Conservation (phyloP, 78 protist genomes). For the Dictyostelium purpureum region DNA sequence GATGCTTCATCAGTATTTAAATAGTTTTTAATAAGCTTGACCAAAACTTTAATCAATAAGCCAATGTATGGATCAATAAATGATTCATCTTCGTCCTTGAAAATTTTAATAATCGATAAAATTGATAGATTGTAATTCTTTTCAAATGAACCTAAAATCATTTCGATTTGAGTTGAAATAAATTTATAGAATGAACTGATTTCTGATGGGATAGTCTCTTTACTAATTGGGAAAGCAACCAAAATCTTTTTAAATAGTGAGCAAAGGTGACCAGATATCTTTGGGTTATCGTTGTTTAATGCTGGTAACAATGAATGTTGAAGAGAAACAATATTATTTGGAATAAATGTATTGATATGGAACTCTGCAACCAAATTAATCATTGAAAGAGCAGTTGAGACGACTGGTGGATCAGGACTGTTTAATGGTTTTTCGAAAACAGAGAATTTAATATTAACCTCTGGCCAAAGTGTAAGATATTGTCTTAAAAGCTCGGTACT, state of each 20-base stretch:
- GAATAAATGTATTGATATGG: conserved; percentile 16
- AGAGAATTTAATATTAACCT: conserved; percentile 66
- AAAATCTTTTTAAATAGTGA: conserved; percentile 14
- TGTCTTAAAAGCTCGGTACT: conserved; percentile 39
- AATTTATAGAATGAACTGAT: conserved; percentile 6
- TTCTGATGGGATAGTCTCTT: neutral
- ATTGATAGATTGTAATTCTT: conserved; percentile 10
- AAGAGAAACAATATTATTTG: neutral
- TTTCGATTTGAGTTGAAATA: neutral
- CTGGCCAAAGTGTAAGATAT: conserved; percentile 77
- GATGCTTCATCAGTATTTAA: neutral
- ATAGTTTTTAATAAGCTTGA: conserved; percentile 24
- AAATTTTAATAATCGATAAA: neutral
- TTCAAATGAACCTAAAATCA: conserved; percentile 16
- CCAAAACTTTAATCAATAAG: conserved; percentile 5
- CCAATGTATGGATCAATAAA: conserved; percentile 28
- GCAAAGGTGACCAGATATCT: conserved; percentile 36
- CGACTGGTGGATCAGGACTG: conserved; percentile 6
- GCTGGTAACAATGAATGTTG: neutral
- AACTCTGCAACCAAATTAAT: conserved; percentile 41
- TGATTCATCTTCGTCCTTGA: conserved; percentile 26
- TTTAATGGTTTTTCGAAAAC: conserved; percentile 76
- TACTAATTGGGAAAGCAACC: conserved; percentile 11
- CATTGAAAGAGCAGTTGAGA: conserved; percentile 69
- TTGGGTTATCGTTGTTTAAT: conserved; percentile 45